Evolutionary conservation across 176 grass and related monocot species (phyloP).

Genomic region (Carex myosuroides): DNA sequence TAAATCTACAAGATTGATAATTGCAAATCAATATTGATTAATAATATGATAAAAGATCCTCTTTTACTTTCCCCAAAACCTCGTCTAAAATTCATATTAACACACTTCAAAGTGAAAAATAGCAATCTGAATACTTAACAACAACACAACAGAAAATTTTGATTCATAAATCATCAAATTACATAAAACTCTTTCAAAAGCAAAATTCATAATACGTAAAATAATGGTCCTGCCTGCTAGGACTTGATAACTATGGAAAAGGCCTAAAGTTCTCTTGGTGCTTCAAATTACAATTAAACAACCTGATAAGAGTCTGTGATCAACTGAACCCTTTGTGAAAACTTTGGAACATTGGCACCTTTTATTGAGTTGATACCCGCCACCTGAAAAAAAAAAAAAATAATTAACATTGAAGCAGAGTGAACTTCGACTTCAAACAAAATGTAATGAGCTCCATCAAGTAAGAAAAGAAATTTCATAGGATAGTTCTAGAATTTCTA

Average conservation of each 20-base stretch:
- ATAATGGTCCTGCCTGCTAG: neutral
- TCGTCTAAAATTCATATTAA: neutral
- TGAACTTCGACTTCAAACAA: neutral
- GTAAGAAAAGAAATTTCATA: neutral
- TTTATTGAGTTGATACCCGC: conserved; percentile 32
- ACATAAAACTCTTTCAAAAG: conserved; percentile 1
- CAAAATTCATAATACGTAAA: conserved; percentile 4
- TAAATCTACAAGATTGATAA: neutral
- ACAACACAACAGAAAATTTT: conserved; percentile 2
- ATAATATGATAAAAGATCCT: neutral
- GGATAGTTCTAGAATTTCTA: neutral
- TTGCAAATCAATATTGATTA: neutral
- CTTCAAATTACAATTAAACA: conserved; percentile 25
- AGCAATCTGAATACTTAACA: neutral
- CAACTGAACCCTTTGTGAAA: conserved; percentile 62
- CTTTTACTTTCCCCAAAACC: neutral
- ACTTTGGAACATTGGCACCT: conserved; percentile 40
- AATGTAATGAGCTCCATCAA: neutral
- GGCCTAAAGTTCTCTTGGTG: neutral
- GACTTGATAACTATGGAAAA: neutral
- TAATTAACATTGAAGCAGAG: neutral
- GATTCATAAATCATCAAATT: neutral
- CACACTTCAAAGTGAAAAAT: neutral
- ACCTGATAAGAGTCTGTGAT: conserved; percentile 47
- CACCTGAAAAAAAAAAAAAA: conserved; percentile 56